Evolutionary conservation across 2,329 filamentous ascomycete species (phyloP), one percentile per base, ranked within the genome.

Genomic region (Bipolaris oryzae): DNA sequence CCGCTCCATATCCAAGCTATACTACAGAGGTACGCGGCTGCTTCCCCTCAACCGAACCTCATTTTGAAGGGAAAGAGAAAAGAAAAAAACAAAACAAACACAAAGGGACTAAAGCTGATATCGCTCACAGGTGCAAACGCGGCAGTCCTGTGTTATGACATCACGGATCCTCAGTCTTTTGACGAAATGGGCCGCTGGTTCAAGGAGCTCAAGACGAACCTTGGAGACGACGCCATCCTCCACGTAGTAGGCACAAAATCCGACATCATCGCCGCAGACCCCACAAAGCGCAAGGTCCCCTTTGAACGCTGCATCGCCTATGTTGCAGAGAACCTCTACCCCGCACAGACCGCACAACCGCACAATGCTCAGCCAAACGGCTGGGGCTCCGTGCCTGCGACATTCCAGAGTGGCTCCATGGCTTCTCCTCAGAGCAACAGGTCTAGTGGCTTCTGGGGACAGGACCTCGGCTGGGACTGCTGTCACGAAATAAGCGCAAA

Each of bases 301-400:
- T 98, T 98, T 74, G 94, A 99, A 77, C 87, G 91, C 62, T 97
- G 93, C 74, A 96, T 98, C 71, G 92, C 91, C 45, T 99, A 97
- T 77, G 92, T 97, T 37, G 93, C 92, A 23, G 92, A 97, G 76
- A 91, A 96, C 73, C 84, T 96, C 1, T 90, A 90, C 53, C 91
- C 92, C 0, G 85, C 87, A 25, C 89, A 13, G n/a, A 62, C 57
- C 31, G 57, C 51, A 43, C 67, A 66, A 33, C 56, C 63, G 55
- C 57, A 57, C 28, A 62, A 45, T 41, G 54, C 59, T n/a, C 65
- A 69, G 33, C 23, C 64, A 13, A 65, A 56, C 25, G 64, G 64
- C 2, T 71, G 68, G 67, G 69, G 68, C 34, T 68, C 66, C 35
- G 62, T 61, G 21, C 62, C 65, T 7, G 58, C 80, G 57, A 79